These are phyloP conservation scores for Davidsoniella australis DNA, from an alignment of 2,329 filamentous ascomycete genomes.

Conservation along the genomic window DNA sequence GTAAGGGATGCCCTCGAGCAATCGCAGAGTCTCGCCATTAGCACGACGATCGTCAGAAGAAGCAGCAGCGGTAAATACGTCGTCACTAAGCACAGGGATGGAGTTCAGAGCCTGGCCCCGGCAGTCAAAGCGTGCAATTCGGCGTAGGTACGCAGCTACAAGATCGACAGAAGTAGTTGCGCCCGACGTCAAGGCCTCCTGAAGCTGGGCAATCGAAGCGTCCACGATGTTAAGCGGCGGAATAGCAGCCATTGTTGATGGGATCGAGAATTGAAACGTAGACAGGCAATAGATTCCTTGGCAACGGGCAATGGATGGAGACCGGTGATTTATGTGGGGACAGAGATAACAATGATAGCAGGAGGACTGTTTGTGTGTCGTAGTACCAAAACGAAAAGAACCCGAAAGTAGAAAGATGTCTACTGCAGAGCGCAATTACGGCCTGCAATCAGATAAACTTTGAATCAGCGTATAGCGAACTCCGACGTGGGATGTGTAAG, in stretches of 20 bases:
- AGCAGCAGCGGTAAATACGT: conserved; percentile 17
- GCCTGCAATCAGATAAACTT: too few species aligned
- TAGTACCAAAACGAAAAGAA: too few species aligned
- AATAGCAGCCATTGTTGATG: neutral
- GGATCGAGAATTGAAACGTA: neutral
- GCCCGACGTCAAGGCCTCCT: conserved; percentile 13
- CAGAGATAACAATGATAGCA: neutral
- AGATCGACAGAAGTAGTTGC: conserved; percentile 17
- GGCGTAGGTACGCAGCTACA: conserved; percentile 16
- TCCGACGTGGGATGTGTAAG: too few species aligned
- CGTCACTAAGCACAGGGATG: conserved; percentile 16
- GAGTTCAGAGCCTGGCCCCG: conserved; percentile 17
- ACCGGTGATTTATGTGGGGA: neutral
- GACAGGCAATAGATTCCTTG: neutral
- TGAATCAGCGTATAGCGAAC: too few species aligned
- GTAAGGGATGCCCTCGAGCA: conserved; percentile 36
- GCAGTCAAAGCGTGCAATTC: conserved; percentile 17
- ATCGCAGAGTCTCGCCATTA: conserved; percentile 5
- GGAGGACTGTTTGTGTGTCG: too few species aligned
- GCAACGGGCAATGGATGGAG: neutral
- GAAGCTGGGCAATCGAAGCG: conserved; percentile 16
- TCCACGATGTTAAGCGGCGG: conserved; percentile 15
- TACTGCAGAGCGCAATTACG: too few species aligned
- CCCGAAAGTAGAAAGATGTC: too few species aligned
- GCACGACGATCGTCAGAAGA: conserved; percentile 18